Conservation (phyloP, 495 filamentous ascomycete genomes). For the Penicillium herquei region DNA sequence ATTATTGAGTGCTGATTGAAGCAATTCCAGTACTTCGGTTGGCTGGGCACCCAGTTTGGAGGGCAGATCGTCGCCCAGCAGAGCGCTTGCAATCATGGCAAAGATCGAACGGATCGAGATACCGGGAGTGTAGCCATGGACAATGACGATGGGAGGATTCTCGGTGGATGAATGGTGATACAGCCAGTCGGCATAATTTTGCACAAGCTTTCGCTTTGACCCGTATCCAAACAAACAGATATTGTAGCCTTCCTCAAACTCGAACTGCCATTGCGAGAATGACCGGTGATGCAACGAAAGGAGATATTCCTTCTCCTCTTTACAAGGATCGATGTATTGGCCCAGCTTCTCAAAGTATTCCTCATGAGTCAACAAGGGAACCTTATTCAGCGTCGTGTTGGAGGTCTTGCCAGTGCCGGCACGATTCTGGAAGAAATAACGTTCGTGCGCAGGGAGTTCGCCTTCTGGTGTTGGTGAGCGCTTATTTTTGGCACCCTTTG, state of each 20-base stretch:
- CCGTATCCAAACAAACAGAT: slow-evolving; percentile 92
- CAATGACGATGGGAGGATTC: slow-evolving; percentile 66
- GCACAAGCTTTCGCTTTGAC: slow-evolving; percentile 74
- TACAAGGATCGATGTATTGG: slow-evolving; percentile 68
- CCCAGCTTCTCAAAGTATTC: slow-evolving; percentile 78
- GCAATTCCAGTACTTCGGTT: slow-evolving; percentile 61
- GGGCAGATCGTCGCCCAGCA: slow-evolving; percentile 55
- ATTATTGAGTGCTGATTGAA: slow-evolving; percentile 57
- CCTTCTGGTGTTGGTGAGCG: slow-evolving; percentile 76
- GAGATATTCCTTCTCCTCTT: slow-evolving; percentile 66
- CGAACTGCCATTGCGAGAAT: slow-evolving; percentile 91
- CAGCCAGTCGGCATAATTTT: slow-evolving; percentile 73
- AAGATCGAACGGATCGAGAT: slow-evolving; percentile 79
- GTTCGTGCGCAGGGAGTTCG: slow-evolving; percentile 80
- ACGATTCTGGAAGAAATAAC: slow-evolving; percentile 91
- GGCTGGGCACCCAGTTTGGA: slow-evolving; percentile 61
- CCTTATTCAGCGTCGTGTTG: slow-evolving; percentile 74
- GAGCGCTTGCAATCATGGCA: slow-evolving; percentile 63
- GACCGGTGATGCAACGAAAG: slow-evolving; percentile 72
- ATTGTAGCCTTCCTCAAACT: slow-evolving; percentile 85
- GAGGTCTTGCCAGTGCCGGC: slow-evolving; percentile 79
- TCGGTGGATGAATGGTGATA: slow-evolving; percentile 43
- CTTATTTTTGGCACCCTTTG: slow-evolving; percentile 60
- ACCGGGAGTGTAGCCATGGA: slow-evolving; percentile 83
- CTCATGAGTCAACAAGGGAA: slow-evolving; percentile 79